Conservation (phyloP, 108 stramenopile genomes). For the Cyclotella kingstonii region DNA sequence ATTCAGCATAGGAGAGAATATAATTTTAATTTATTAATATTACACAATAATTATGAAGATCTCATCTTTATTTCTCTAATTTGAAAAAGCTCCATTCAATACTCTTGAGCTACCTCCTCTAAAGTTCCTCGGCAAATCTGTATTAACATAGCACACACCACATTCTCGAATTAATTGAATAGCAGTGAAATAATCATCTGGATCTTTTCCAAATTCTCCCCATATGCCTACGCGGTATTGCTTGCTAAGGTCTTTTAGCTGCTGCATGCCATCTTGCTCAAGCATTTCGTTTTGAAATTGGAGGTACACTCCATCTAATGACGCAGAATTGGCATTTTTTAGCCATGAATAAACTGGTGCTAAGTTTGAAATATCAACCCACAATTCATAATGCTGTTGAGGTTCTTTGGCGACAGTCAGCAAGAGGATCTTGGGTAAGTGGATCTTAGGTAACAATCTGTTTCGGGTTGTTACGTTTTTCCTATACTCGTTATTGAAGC, state of each 20-base stretch:
- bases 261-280: slow-evolving; percentile 44
- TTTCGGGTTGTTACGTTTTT: neutral
- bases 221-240: slow-evolving; percentile 62
- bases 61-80: too few relatives aligned
- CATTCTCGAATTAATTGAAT: slow-evolving; percentile 50
- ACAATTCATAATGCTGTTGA: slow-evolving; percentile 46
- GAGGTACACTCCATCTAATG: slow-evolving; percentile 72
- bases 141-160: slow-evolving; percentile 72
- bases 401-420: slow-evolving; percentile 59
- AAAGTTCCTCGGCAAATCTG: slow-evolving; percentile 65
- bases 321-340: slow-evolving; percentile 19
- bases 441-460: neutral
- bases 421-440: slow-evolving; percentile 55
- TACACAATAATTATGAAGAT: too few relatives aligned
- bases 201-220: slow-evolving; percentile 56
- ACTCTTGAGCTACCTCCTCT: neutral
- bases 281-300: slow-evolving; percentile 70
- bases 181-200: slow-evolving; percentile 63
- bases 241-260: slow-evolving; percentile 41
- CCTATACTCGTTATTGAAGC: neutral
- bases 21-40: too few relatives aligned
- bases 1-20: too few relatives aligned
- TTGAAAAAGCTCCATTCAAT: slow-evolving; percentile 5
- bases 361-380: slow-evolving; percentile 49
- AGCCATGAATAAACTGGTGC: slow-evolving; percentile 60